Conservation (phyloP, 805 yeast species). For the Candida alai region DNA sequence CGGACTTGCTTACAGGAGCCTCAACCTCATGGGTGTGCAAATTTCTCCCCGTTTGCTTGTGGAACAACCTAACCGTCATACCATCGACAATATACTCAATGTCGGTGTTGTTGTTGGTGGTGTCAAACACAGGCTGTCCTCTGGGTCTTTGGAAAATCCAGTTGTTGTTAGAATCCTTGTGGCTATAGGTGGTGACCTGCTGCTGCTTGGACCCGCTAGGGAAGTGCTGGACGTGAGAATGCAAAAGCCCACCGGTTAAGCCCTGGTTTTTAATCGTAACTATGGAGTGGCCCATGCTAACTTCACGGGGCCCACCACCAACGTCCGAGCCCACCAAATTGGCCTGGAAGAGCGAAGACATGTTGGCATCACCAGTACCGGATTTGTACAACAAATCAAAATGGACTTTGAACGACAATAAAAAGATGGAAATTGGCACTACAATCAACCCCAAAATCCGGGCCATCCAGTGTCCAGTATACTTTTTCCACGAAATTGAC, state of each 20-base stretch:
- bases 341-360: slow-evolving; percentile 82
- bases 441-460: slow-evolving; percentile 60
- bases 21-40: slow-evolving; percentile 67
- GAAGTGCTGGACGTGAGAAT: slow-evolving; percentile 44
- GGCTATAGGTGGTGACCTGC: slow-evolving; percentile 44
- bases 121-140: slow-evolving; percentile 29
- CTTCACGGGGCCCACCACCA: slow-evolving; percentile 62
- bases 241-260: slow-evolving; percentile 43
- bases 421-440: slow-evolving; percentile 59
- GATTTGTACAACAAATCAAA: slow-evolving; percentile 68
- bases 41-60: slow-evolving; percentile 58
- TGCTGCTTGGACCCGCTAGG: slow-evolving; percentile 48
- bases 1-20: slow-evolving; percentile 56
- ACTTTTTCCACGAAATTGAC: slow-evolving; percentile 46
- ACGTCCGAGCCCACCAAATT: slow-evolving; percentile 64
- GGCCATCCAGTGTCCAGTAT: slow-evolving; percentile 62
- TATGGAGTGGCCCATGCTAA: slow-evolving; percentile 49
- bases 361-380: slow-evolving; percentile 78
- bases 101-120: slow-evolving; percentile 26
- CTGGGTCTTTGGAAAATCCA: slow-evolving; percentile 49
- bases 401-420: slow-evolving; percentile 69
- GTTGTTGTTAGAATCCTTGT: slow-evolving; percentile 44
- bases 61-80: slow-evolving; percentile 57
- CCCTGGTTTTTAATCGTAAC: slow-evolving; percentile 41
- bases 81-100: slow-evolving; percentile 51